These are phyloP conservation scores for Sideroxylon spinosum DNA, from an alignment of 179 eudicot species.

Conservation along the genomic window DNA sequence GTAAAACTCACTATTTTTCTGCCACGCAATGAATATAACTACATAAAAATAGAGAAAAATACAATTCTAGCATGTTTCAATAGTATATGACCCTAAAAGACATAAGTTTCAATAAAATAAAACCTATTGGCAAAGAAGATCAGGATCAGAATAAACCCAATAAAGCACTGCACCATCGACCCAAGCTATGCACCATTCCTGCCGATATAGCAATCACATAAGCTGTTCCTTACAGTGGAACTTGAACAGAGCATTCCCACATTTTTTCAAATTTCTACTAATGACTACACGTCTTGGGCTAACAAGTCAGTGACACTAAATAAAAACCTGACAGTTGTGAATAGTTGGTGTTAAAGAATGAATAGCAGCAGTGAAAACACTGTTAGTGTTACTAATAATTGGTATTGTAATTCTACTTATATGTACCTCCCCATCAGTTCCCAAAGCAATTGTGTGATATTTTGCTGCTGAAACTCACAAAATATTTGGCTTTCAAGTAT, in stretches of 20 bases:
- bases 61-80: background rate
- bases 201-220: slow-evolving; percentile 76
- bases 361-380: background rate
- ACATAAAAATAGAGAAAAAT: slow-evolving; percentile 13
- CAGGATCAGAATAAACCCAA: slow-evolving; percentile 90
- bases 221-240: slow-evolving; percentile 77
- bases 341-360: background rate
- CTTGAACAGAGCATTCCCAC: slow-evolving; percentile 57
- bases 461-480: slow-evolving; percentile 74
- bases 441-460: slow-evolving; percentile 82
- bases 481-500: slow-evolving; percentile 77
- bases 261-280: slow-evolving; percentile 69
- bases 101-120: background rate
- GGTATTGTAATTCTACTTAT: background rate
- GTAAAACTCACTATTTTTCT: slow-evolving; percentile 59
- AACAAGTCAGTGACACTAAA: slow-evolving; percentile 98
- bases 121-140: slow-evolving; percentile 92
- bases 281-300: slow-evolving; percentile 82
- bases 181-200: slow-evolving; percentile 83
- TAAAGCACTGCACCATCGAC: slow-evolving; percentile 88
- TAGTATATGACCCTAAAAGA: no score
- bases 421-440: slow-evolving; percentile 94
- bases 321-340: slow-evolving; percentile 68
- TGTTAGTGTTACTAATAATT: background rate
- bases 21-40: slow-evolving; percentile 67